Base-by-base conservation (phyloP, 805 yeast genomes). In the Isabelozyma rhagii region DNA sequence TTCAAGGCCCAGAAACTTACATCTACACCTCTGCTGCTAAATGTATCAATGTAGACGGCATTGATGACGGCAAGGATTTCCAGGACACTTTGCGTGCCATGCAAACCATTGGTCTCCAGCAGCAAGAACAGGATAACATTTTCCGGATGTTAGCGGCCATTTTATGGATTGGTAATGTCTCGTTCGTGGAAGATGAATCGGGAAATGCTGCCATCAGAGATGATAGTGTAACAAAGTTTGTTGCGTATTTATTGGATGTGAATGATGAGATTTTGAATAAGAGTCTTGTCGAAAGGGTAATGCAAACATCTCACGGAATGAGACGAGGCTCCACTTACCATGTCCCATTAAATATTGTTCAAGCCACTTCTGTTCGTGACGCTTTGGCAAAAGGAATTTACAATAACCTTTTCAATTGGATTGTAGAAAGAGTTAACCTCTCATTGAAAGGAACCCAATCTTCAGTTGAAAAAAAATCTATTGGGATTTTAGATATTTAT, bases 351-450 rank as follows among this genome's bases (percentile, higher is more conserved):
- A 94, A 94, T 63, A 77, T 80, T 36, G 91, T 87, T 1, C 99
- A 94, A 69, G 98, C 99, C 0, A 85, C 85, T 2, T 96, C 99
- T 0, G 97, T 91, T 10, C 82, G 92, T 58, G 98, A 94, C 68
- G 97, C 97, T 4, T 74, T 94, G 45, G 97, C 98, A 5, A 94
- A 92, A 70, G 97, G 96, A 2, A 78, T 94, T 45, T 94, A 94
- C 74, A 90, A 84, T 66, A 92, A 92, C 61, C 72, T 94, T 50
- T 94, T 94, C 62, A 98, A 94, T 53, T 92, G 98, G 97, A 91
- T 94, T 61, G 98, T 94, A 14, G 88, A 78, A 48, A 82, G 98
- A 62, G 96, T 94, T 42, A 94, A 94, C 66, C 69, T 75, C 43
- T 88, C 97, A 0, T 78, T 94, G 44, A 59, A 62, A 59, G 82